These are phyloP conservation scores for Dioscorea alata DNA, from an alignment of 106 monocot genomes.

Conservation along the genomic window DNA sequence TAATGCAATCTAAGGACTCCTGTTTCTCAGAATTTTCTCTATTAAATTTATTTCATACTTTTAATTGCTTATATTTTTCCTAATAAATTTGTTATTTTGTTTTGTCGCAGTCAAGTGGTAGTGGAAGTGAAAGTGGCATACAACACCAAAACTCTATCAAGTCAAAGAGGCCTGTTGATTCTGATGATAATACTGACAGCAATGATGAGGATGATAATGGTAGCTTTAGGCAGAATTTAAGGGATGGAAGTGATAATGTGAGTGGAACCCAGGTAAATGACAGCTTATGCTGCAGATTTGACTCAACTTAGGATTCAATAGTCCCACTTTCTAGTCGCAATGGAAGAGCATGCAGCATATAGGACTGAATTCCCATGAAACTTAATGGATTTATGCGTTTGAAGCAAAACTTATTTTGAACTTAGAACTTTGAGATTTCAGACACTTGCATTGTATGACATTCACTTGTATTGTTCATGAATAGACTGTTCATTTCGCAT, in stretches of 20 bases:
- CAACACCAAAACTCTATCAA: constrained; percentile 61
- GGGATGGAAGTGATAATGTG: constrained; percentile 89
- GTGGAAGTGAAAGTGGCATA: constrained; percentile 92
- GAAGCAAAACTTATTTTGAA: too few species aligned
- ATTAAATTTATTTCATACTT: not conserved
- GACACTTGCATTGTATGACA: too few species aligned
- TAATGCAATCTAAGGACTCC: too few species aligned
- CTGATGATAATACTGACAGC: constrained; percentile 57
- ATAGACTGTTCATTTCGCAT: too few species aligned
- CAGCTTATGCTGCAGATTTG: not conserved
- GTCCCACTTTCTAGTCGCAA: too few species aligned
- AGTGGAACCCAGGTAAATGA: constrained; percentile 83
- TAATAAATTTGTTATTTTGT: not conserved
- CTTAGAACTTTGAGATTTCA: too few species aligned
- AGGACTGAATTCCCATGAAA: too few species aligned
- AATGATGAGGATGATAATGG: constrained; percentile 46
- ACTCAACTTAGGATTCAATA: too few species aligned
- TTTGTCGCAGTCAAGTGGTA: constrained; percentile 74
- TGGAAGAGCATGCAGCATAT: too few species aligned
- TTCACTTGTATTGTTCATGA: too few species aligned
- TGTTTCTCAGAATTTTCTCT: not conserved
- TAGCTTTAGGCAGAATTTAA: constrained; percentile 46
- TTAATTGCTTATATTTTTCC: constrained; percentile 17
- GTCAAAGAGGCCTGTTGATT: constrained; percentile 45
- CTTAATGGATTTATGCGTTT: too few species aligned